A percentile compares a stretch with the other conserved stretches of the same genome.
phyloP scores from a whole-genome alignment of 2,329 filamentous ascomycete species.

The Tolypocladium sp. region DNA sequence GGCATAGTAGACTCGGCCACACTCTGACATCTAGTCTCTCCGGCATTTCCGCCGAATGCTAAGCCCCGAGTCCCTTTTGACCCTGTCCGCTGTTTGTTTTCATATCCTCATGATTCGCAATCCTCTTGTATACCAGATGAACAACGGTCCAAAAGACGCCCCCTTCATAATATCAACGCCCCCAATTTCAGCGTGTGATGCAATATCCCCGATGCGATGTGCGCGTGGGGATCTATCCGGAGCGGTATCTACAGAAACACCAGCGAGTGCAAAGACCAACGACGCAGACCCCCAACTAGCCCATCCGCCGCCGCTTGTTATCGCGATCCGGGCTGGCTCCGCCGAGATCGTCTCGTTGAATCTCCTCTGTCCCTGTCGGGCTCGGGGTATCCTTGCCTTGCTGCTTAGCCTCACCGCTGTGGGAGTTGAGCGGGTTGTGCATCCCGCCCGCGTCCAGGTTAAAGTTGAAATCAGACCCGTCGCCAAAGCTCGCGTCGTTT shows the following conservation, averaged over 20 bases:
- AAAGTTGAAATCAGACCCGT: slow-evolving; percentile 43
- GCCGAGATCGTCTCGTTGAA: slow-evolving; percentile 31
- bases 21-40: background rate
- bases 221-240: background rate
- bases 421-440: slow-evolving; percentile 5
- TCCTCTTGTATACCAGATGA: background rate
- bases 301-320: slow-evolving; percentile 29
- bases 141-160: background rate
- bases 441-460: slow-evolving; percentile 29
- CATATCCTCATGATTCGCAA: background rate
- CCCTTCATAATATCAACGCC: background rate
- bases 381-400: slow-evolving; percentile 30
- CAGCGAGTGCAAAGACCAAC: background rate
- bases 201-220: background rate
- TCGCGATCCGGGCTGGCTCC: slow-evolving; percentile 15
- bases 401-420: background rate
- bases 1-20: background rate
- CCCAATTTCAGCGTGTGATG: background rate
- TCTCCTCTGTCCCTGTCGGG: slow-evolving; percentile 41
- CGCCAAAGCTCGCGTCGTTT: slow-evolving; percentile 28
- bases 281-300: slow-evolving; percentile 7
- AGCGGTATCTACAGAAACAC: background rate
- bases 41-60: background rate
- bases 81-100: background rate
- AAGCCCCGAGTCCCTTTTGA: background rate